Conservation (phyloP, 106 monocot genomes). For the Acorus gramineus region DNA sequence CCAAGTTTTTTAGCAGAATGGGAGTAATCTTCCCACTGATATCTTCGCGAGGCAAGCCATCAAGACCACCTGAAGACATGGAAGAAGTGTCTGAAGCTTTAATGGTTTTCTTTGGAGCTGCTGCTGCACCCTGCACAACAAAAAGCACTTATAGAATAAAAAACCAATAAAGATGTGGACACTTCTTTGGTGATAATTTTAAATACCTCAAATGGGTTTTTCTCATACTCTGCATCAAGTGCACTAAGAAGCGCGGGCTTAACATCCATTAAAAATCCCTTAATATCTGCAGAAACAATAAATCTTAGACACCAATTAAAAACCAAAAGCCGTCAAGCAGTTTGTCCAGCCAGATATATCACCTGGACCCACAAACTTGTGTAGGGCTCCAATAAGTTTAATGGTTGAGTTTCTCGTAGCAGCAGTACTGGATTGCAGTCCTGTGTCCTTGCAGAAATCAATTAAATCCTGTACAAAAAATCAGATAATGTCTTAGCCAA, state of each 20-base stretch:
- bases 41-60: conserved; percentile 93
- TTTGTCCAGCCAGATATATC: background rate
- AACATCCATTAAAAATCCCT: conserved; percentile 86
- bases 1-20: conserved; percentile 68
- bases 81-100: conserved; percentile 48
- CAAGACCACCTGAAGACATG: conserved; percentile 37
- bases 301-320: conserved; percentile 2
- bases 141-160: background rate
- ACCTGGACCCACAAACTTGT: conserved; percentile 98
- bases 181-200: too few relatives aligned
- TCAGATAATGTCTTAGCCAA: conserved; percentile 1
- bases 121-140: conserved; percentile 61
- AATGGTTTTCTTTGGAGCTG: conserved; percentile 78
- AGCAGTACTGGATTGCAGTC: conserved; percentile 89
- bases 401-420: conserved; percentile 94
- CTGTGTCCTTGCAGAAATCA: conserved; percentile 96
- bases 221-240: conserved; percentile 87
- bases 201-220: conserved; percentile 90
- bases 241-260: conserved; percentile 97
- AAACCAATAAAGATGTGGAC: too few relatives aligned
- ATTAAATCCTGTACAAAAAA: conserved; percentile 69
- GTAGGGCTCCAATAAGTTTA: conserved; percentile 85
- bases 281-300: conserved; percentile 54
- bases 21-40: conserved; percentile 90
- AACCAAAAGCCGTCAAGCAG: conserved; percentile 2